These are phyloP conservation scores for Cryphonectria nitschkei DNA, from an alignment of 2,329 filamentous ascomycete species.

Conservation along the genomic window DNA sequence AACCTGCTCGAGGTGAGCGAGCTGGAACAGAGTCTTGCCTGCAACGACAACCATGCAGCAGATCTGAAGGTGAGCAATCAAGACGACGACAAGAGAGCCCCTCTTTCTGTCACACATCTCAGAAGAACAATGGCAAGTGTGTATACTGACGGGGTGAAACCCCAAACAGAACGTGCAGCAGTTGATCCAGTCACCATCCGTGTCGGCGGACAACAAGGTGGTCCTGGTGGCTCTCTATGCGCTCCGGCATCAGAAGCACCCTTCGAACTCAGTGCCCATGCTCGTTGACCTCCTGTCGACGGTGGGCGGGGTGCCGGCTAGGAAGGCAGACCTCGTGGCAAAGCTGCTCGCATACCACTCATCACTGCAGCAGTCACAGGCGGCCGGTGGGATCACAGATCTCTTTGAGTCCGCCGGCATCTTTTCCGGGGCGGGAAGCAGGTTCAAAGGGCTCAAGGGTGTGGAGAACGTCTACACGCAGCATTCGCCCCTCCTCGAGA, in stretches of 20 bases:
- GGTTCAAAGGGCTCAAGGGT: constrained; percentile 93
- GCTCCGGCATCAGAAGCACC: constrained; percentile 85
- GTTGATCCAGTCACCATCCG: constrained; percentile 78
- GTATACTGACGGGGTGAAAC: constrained; percentile 8
- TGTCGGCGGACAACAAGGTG: constrained; percentile 82
- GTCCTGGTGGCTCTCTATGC: constrained; percentile 93
- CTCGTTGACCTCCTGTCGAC: constrained; percentile 85
- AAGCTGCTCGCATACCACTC: constrained; percentile 85
- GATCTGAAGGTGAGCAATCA: constrained; percentile 75
- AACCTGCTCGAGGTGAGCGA: constrained; percentile 95
- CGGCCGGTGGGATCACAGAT: constrained; percentile 81
- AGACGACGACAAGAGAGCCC: neutral
- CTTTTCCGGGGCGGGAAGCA: constrained; percentile 83
- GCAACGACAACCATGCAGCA: constrained; percentile 89
- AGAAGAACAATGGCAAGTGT: neutral
- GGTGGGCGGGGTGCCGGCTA: constrained; percentile 76
- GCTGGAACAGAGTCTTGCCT: constrained; percentile 93
- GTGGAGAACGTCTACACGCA: constrained; percentile 99
- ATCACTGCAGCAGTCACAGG: constrained; percentile 78
- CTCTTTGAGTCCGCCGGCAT: constrained; percentile 91
- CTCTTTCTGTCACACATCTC: neutral
- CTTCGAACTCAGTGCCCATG: constrained; percentile 80
- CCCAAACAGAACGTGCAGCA: constrained; percentile 74
- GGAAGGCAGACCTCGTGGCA: constrained; percentile 77
- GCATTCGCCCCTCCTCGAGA: constrained; percentile 86